Evolutionary conservation across 495 filamentous ascomycete species (phyloP).

Genomic region (Trichoderma orchidacearum): DNA sequence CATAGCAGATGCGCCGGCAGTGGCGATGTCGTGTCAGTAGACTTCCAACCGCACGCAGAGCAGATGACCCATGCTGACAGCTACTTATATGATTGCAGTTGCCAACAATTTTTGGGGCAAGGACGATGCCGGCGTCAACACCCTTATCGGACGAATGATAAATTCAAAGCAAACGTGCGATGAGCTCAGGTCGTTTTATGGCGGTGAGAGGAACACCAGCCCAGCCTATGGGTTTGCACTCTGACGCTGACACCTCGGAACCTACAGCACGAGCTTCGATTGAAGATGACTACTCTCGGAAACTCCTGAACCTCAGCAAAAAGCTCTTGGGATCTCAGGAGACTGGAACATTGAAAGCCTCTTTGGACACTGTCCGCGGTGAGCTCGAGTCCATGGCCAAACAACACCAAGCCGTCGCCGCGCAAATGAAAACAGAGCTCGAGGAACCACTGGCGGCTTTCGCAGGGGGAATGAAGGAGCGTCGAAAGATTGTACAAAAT

Average conservation of each 20-base stretch:
- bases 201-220: conserved; percentile 33
- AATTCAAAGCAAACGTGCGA: conserved; percentile 91
- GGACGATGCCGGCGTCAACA: conserved; percentile 89
- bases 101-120: conserved; percentile 99
- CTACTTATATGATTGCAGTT: background rate
- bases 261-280: conserved; percentile 70
- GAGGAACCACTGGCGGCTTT: conserved; percentile 91
- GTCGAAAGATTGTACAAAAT: conserved; percentile 87
- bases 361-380: conserved; percentile 72
- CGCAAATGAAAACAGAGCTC: conserved; percentile 92
- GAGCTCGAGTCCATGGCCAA: conserved; percentile 95
- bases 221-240: background rate
- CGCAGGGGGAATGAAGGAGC: conserved; percentile 84
- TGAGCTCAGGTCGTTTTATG: conserved; percentile 87
- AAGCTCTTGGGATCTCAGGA: conserved; percentile 89
- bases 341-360: conserved; percentile 65
- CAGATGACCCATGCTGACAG: background rate
- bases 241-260: background rate
- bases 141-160: conserved; percentile 92
- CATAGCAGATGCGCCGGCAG: background rate
- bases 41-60: background rate
- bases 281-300: conserved; percentile 96
- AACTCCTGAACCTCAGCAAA: conserved; percentile 69
- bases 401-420: conserved; percentile 75
- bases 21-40: conserved; percentile 4